Conservation (phyloP, 495 filamentous ascomycete species). For the Penicillium samsonianum region DNA sequence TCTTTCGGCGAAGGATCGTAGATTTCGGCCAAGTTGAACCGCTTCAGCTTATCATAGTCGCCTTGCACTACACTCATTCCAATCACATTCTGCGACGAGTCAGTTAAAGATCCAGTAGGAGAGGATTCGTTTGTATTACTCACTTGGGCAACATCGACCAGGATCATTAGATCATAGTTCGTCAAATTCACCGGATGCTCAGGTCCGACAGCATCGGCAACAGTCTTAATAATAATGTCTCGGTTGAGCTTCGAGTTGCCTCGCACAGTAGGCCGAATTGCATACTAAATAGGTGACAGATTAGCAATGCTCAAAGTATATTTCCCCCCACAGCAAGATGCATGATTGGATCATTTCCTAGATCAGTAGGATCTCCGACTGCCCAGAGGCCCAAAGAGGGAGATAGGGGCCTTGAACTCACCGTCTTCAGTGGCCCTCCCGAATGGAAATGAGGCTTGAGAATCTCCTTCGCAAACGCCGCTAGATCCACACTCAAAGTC, state of each 20-base stretch:
- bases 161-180: constrained; percentile 77
- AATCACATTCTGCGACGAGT: constrained; percentile 61
- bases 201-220: constrained; percentile 67
- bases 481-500: constrained; percentile 73
- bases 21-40: constrained; percentile 71
- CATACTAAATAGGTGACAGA: constrained; percentile 61
- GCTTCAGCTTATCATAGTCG: constrained; percentile 70
- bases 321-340: constrained; percentile 6
- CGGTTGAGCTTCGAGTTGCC: constrained; percentile 75
- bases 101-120: constrained; percentile 8
- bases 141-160: constrained; percentile 90
- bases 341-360: constrained; percentile 1
- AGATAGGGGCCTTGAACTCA: constrained; percentile 26
- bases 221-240: constrained; percentile 72
- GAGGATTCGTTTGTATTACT: constrained; percentile 21
- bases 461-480: constrained; percentile 68
- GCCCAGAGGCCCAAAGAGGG: background rate
- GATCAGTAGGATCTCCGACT: constrained; percentile 7
- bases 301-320: constrained; percentile 15
- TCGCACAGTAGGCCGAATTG: constrained; percentile 82
- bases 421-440: constrained; percentile 49
- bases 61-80: constrained; percentile 74
- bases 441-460: constrained; percentile 73
- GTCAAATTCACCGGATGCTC: constrained; percentile 82
- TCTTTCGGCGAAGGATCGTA: constrained; percentile 49